These are phyloP conservation scores for Elongisporangium anandrum DNA, from an alignment of 352 stramenopile genomes.

Conservation along the genomic window DNA sequence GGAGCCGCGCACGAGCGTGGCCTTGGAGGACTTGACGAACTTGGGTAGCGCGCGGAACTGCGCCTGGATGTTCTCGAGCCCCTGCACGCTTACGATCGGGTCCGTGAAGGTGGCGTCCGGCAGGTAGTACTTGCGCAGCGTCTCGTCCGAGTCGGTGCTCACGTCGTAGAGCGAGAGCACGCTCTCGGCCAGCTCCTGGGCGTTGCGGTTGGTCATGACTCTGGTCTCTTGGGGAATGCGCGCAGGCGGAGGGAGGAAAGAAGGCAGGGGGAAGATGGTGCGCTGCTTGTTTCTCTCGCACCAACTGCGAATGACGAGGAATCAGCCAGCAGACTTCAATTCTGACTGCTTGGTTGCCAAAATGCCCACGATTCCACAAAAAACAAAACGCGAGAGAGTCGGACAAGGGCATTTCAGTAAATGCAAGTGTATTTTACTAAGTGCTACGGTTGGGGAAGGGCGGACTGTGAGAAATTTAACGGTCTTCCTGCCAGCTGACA, in stretches of 20 bases:
- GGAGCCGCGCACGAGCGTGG: conserved; percentile 75
- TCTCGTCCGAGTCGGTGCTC: conserved; percentile 53
- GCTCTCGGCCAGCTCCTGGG: conserved; percentile 72
- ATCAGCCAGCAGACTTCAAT: background rate
- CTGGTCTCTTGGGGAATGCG: conserved; percentile 3
- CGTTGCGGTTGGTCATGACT: conserved; percentile 59
- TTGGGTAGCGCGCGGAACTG: conserved; percentile 78
- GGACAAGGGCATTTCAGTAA: background rate
- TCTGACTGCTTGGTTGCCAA: background rate
- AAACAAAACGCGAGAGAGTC: background rate
- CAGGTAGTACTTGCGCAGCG: conserved; percentile 76
- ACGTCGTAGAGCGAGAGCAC: conserved; percentile 85
- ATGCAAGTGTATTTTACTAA: conserved; percentile 1
- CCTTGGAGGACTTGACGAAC: conserved; percentile 75
- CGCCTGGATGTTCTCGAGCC: conserved; percentile 79
- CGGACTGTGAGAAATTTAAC: background rate
- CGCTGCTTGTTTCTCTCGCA: background rate
- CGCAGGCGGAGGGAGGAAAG: too few species aligned
- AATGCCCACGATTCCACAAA: background rate
- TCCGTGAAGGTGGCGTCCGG: conserved; percentile 77
- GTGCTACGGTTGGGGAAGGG: background rate
- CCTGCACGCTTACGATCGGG: conserved; percentile 65
- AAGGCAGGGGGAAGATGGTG: background rate
- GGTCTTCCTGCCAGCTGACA: background rate
- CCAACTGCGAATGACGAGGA: background rate